These are phyloP conservation scores for Phellopilus nigrolimitatus DNA, from an alignment of 1,284 basidiomycete genomes.

Conservation along the genomic window DNA sequence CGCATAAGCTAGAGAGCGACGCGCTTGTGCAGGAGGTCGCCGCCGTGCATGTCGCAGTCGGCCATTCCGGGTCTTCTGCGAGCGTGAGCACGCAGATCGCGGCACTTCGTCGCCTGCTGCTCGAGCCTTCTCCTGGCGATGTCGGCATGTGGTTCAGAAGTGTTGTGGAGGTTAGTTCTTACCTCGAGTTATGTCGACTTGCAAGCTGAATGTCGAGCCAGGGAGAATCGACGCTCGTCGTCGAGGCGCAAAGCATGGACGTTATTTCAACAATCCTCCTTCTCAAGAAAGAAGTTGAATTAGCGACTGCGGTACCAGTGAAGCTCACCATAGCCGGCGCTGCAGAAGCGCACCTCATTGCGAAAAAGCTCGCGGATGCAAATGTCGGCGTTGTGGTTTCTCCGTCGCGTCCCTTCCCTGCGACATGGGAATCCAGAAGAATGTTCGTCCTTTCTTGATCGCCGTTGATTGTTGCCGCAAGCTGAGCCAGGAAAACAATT, in stretches of 20 bases:
- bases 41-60: conserved; percentile 41
- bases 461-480: not conserved
- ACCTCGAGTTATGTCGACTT: not conserved
- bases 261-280: conserved; percentile 43
- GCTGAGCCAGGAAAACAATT: not conserved
- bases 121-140: conserved; percentile 25
- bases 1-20: conserved; percentile 33
- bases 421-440: conserved; percentile 45
- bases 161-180: conserved; percentile 23
- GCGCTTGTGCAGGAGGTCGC: conserved; percentile 39
- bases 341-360: conserved; percentile 40
- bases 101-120: conserved; percentile 37
- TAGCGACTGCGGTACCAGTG: conserved; percentile 20
- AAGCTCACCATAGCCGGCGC: conserved; percentile 33
- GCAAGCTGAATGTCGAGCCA: not conserved
- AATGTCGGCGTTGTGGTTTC: conserved; percentile 50
- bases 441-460: conserved; percentile 29
- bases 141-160: conserved; percentile 27
- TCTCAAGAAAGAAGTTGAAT: conserved; percentile 37
- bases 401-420: conserved; percentile 46
- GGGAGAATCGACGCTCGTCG: conserved; percentile 46
- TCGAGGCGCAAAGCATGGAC: conserved; percentile 45
- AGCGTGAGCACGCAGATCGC: conserved; percentile 40
- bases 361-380: conserved; percentile 38
- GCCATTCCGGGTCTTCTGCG: conserved; percentile 27